phyloP scores from a whole-genome alignment of 2,329 filamentous ascomycete species.

The Fusarium tupiense region DNA sequence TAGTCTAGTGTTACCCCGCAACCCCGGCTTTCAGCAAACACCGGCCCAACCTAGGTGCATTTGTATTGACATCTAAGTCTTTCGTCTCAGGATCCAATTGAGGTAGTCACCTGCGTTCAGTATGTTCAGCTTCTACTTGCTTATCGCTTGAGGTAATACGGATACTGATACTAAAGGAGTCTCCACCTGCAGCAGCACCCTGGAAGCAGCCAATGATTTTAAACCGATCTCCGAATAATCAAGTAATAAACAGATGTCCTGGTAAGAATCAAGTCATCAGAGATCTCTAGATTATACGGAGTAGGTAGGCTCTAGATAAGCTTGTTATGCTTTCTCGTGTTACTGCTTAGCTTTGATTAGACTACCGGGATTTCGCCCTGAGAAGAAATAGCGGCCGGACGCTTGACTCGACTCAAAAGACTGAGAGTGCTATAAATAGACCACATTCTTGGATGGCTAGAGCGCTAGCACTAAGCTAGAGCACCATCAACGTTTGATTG shows the following conservation, averaged over 20 bases:
- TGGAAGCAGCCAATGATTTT: not conserved
- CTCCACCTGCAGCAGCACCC: not conserved
- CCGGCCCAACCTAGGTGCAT: not conserved
- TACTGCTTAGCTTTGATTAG: not conserved
- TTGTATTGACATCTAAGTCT: accelerated
- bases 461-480: not conserved
- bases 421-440: not conserved
- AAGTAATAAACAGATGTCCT: not conserved
- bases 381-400: not conserved
- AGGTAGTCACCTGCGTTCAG: too few relatives aligned
- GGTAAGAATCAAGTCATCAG: not conserved
- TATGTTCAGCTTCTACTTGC: not conserved
- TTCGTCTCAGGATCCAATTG: not conserved
- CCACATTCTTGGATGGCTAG: not conserved
- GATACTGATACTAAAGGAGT: not conserved
- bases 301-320: not conserved
- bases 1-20: not conserved
- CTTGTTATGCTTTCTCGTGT: not conserved
- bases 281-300: not conserved
- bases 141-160: not conserved
- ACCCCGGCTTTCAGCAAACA: not conserved
- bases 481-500: not conserved
- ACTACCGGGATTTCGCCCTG: too few relatives aligned
- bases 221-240: not conserved
- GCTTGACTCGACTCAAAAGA: not conserved